Percentiles rank a stretch among this genome's conserved stretches.
Conservation (phyloP, 2,329 filamentous ascomycete species). For the Malbranchea zuffiana region DNA sequence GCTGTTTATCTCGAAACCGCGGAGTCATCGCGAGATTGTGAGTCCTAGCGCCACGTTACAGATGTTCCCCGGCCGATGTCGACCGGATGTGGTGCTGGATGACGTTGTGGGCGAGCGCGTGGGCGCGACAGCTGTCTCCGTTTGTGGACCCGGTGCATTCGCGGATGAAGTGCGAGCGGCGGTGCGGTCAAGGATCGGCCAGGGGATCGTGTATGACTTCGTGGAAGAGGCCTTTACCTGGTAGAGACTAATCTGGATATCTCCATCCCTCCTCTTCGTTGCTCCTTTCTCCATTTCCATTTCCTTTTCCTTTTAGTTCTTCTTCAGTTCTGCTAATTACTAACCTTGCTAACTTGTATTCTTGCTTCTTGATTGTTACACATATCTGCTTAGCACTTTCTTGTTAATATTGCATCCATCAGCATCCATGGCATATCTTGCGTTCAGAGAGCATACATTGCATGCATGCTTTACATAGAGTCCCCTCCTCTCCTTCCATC, state of each 20-base stretch:
- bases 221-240: slow-evolving; percentile 57
- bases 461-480: too few relatives aligned
- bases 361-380: too few relatives aligned
- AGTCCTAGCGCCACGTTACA: slow-evolving; percentile 48
- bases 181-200: slow-evolving; percentile 41
- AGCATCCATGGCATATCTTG: too few relatives aligned
- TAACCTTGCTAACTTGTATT: too few relatives aligned
- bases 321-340: too few relatives aligned
- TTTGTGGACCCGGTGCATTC: slow-evolving; percentile 54
- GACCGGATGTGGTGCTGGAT: slow-evolving; percentile 45
- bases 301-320: neutral
- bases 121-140: slow-evolving; percentile 50
- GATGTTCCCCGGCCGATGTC: slow-evolving; percentile 51
- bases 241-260: slow-evolving; percentile 23
- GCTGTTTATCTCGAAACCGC: slow-evolving; percentile 53
- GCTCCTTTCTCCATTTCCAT: neutral
- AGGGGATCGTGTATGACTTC: slow-evolving; percentile 48
- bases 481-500: too few relatives aligned
- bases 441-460: too few relatives aligned
- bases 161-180: slow-evolving; percentile 50
- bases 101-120: slow-evolving; percentile 45
- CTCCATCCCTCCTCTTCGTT: neutral
- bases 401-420: too few relatives aligned
- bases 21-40: slow-evolving; percentile 43
- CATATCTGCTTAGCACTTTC: too few relatives aligned